Evolutionary conservation across 2,329 filamentous ascomycete genomes (phyloP).

Genomic region (Diaporthe citri): DNA sequence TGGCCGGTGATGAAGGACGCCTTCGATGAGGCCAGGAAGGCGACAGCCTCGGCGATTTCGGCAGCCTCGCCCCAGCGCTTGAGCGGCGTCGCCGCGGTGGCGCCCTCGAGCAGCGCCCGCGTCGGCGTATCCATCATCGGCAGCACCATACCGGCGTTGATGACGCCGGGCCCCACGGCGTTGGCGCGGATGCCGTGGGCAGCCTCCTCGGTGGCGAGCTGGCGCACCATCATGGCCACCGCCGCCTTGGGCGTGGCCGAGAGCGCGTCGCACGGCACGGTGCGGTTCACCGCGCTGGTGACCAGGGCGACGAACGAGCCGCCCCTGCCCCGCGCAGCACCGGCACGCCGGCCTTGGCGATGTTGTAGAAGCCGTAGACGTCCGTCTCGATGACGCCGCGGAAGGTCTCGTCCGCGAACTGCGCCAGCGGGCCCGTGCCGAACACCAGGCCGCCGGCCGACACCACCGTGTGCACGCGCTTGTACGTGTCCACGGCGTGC

Average conservation of each 20-base stretch:
- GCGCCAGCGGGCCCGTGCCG: slow-evolving; percentile 10
- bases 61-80: slow-evolving; percentile 43
- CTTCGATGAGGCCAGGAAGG: slow-evolving; percentile 42
- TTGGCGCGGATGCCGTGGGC: slow-evolving; percentile 12
- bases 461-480: slow-evolving; percentile 27
- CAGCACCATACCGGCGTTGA: slow-evolving; percentile 27
- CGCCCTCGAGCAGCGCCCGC: slow-evolving; percentile 39
- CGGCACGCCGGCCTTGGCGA: slow-evolving; percentile 16
- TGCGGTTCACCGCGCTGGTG: slow-evolving; percentile 15
- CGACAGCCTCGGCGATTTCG: slow-evolving; percentile 42
- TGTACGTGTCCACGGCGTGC: slow-evolving; percentile 17
- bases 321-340: not conserved
- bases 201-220: slow-evolving; percentile 30
- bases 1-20: slow-evolving; percentile 44
- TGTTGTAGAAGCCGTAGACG: slow-evolving; percentile 29
- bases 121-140: slow-evolving; percentile 18
- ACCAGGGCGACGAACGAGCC: slow-evolving; percentile 25
- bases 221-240: slow-evolving; percentile 18
- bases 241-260: slow-evolving; percentile 19
- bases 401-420: slow-evolving; percentile 7
- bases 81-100: slow-evolving; percentile 41
- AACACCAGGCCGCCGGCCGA: slow-evolving; percentile 22
- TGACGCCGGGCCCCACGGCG: not conserved
- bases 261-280: slow-evolving; percentile 19
- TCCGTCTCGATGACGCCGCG: slow-evolving; percentile 25